Base-by-base conservation (phyloP, 768 basidiomycete genomes). In the Boletus pseudopeckii region DNA sequence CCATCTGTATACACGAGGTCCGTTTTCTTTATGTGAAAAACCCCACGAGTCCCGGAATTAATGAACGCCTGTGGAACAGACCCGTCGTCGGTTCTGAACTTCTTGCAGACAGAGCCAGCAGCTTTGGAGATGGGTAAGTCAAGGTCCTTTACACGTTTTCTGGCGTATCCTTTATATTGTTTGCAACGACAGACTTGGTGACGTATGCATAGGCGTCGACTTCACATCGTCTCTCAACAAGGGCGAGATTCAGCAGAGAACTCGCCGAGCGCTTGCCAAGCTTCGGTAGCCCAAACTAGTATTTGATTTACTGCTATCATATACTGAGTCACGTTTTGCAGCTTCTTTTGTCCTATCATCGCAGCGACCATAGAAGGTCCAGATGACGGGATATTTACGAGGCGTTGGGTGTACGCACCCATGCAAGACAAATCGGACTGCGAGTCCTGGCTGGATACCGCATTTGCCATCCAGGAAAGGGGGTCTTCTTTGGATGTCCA, bases 61-160 rank as follows among this genome's bases (percentile, higher is more conserved):
- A 26, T 26, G 4, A 28, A 34, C 34, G 4, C 26, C 6, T 37
- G 3, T 15, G 8, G 10, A 26, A 22, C 33, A 59, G 59, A 46
- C 58, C 53, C 2, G 44, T 60, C 3, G 41, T 60, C 15, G 59
- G 58, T 14, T 60, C 59, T 9, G 59, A 60, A 24, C 33, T 60
- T 15, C 48, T 60, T 20, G 39, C 48, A 3, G 45, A 60, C n/a
- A 41, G 38, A 28, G 47, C 43, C 24, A 59, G 57, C 20, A 48
- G 8, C 20, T 15, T 55, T 9, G 26, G 28, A 17, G 43, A 60
- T 22, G 59, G 58, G 59, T 59, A 1, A 13, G 24, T 44, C 22
- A 22, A 14, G n/a, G n/a, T 30, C 9, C n/a, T 30, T 38, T 28
- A 18, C 37, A 13, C 26, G 15, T 14, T 13, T 37, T 5, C 15